These are phyloP conservation scores for Pichia pseudocactophila DNA, from an alignment of 805 yeast genomes.

Conservation along the genomic window DNA sequence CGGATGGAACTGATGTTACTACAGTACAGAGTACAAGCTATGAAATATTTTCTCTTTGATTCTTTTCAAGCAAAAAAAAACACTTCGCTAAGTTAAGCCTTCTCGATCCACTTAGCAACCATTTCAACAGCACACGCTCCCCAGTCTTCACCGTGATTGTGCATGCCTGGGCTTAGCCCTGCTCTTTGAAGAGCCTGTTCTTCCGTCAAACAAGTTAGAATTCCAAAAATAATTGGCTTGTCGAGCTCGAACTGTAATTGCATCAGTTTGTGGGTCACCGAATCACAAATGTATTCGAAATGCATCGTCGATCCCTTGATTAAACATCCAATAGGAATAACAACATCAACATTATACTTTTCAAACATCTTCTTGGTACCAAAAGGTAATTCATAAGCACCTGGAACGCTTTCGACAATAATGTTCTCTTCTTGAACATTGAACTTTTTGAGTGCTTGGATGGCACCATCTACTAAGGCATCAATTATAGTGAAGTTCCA, in stretches of 20 bases:
- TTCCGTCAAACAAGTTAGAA: conserved; percentile 86
- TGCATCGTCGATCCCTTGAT: conserved; percentile 98
- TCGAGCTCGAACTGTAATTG: conserved; percentile 57
- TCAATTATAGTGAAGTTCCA: conserved; percentile 81
- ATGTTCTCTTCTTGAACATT: conserved; percentile 77
- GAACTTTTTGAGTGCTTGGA: conserved; percentile 44
- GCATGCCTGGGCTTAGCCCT: conserved; percentile 69
- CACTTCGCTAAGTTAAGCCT: too few species aligned
- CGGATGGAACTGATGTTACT: too few species aligned
- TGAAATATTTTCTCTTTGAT: too few species aligned
- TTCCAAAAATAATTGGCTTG: conserved; percentile 86
- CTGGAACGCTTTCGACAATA: conserved; percentile 80
- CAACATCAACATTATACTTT: conserved; percentile 58
- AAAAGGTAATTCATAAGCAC: conserved; percentile 87
- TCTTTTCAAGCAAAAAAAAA: too few species aligned
- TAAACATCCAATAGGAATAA: conserved; percentile 88
- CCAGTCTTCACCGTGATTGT: conserved; percentile 98
- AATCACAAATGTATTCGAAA: conserved; percentile 92
- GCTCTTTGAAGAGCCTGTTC: conserved; percentile 92
- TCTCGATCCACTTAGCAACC: conserved; percentile 40
- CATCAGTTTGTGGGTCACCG: conserved; percentile 83
- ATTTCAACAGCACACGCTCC: conserved; percentile 98
- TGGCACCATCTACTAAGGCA: conserved; percentile 72
- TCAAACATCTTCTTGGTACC: conserved; percentile 53
- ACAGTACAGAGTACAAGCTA: too few species aligned